Base-by-base conservation (phyloP, 2,329 filamentous ascomycete species). In the Xylaria sp. region DNA sequence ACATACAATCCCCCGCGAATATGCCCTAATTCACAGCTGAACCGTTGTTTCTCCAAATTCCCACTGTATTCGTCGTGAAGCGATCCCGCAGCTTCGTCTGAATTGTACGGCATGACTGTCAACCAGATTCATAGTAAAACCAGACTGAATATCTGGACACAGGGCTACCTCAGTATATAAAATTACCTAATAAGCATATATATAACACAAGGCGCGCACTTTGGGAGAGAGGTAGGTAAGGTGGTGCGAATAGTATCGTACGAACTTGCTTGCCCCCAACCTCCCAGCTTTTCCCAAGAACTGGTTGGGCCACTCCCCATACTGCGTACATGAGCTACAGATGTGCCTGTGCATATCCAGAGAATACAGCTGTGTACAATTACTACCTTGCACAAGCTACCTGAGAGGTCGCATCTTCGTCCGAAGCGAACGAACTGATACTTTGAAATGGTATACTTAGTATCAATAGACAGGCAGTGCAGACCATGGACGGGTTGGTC, bases 271-370 rank as follows among this genome's bases (percentile, higher is more conserved):
- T 31, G 54, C 23, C 37, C 61, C 61, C 61, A 59, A 48, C 52
- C 62, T 66, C 63, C 65, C 52, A 63, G 57, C 54, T 56, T 67
- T 57, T 65, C 28, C 34, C 39, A n/a, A 51, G 48, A 52, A 25
- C 51, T 51, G 50, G 23, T 62, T 46, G 54, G 54, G 62, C 67
- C 57, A 69, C 60, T 37, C 63, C 44, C 44, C n/a, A 46, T 52
- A 23, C 9, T 46, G 20, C 34, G 10, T 28, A 28, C 28, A 10
- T 37, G 61, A 61, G 65, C 48, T 52, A 46, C 59, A 67, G 46
- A 58, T 61, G 57, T 37, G 28, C 58, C 28, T 48, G 8, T 28
- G 41, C 6, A 15, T 28, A 37, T 41, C 31, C 25, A 55, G n/a
- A 37, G 23, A 57, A 31, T 31, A 52, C 28, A 20, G 52, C 31